These are phyloP conservation scores for Vigna reflexopilosa DNA, from an alignment of 306 rosid genomes.

Conservation along the genomic window DNA sequence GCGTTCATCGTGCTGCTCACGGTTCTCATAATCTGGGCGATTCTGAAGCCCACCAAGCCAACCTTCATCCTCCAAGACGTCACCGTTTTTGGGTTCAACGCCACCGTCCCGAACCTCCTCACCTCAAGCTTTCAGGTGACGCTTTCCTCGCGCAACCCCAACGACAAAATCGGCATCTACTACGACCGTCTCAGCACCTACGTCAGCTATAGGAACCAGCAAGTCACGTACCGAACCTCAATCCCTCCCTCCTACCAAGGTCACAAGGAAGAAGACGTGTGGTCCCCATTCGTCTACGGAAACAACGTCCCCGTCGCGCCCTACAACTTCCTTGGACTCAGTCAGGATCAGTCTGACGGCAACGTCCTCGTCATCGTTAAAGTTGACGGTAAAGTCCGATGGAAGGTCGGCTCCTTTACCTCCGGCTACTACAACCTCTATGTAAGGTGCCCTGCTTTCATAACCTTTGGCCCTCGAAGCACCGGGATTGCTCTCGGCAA, in stretches of 20 bases:
- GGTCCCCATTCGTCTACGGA: constrained; percentile 94
- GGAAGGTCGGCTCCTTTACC: constrained; percentile 80
- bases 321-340: constrained; percentile 53
- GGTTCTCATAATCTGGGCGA: constrained; percentile 77
- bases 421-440: constrained; percentile 65
- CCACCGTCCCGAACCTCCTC: constrained; percentile 72
- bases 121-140: constrained; percentile 87
- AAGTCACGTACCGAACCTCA: constrained; percentile 70
- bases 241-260: constrained; percentile 90
- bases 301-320: constrained; percentile 84
- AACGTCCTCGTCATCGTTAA: constrained; percentile 60
- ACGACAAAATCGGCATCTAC: constrained; percentile 82
- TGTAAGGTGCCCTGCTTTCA: constrained; percentile 80
- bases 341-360: constrained; percentile 70
- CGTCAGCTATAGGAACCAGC: constrained; percentile 74
- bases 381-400: constrained; percentile 75
- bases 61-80: constrained; percentile 89
- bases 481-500: constrained; percentile 59
- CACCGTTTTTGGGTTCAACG: constrained; percentile 91
- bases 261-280: constrained; percentile 75
- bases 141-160: constrained; percentile 78
- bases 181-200: constrained; percentile 80
- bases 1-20: constrained; percentile 63
- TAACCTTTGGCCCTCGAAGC: constrained; percentile 58
- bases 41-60: constrained; percentile 78